A percentile compares a stretch with the other conserved stretches of the same genome.
Conservation (phyloP, 139 green algal species). For the Penium margaritaceum region DNA sequence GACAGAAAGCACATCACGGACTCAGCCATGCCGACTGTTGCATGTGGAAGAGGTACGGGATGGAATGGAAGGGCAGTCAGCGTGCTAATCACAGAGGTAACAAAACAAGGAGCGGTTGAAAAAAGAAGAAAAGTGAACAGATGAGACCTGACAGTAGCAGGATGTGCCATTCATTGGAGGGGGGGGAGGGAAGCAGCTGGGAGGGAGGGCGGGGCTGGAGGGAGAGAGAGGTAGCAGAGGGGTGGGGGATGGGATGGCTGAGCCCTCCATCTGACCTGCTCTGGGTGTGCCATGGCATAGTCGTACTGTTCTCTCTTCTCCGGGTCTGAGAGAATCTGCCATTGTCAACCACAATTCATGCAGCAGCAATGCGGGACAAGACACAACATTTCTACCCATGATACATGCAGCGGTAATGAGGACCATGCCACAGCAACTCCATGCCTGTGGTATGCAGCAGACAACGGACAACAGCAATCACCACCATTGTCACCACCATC, state of each 20-base stretch:
- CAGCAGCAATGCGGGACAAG: background rate
- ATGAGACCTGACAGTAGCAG: too few species aligned
- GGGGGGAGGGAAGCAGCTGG: too few species aligned
- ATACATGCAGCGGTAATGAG: too few species aligned
- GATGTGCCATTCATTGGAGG: too few species aligned
- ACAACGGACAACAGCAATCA: background rate
- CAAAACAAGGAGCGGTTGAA: too few species aligned
- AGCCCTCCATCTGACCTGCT: constrained; percentile 19
- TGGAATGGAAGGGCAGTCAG: too few species aligned
- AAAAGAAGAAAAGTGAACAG: too few species aligned
- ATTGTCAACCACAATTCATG: background rate
- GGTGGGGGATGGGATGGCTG: background rate
- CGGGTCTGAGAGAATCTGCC: constrained; percentile 36
- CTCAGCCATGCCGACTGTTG: too few species aligned
- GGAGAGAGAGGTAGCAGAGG: background rate
- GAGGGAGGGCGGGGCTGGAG: background rate
- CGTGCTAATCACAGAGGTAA: too few species aligned
- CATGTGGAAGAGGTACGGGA: background rate
- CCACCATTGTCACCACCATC: background rate
- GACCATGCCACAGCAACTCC: too few species aligned
- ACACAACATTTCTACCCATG: too few species aligned
- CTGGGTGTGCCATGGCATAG: constrained; percentile 39
- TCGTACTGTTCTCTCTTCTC: constrained; percentile 40
- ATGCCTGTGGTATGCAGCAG: background rate
- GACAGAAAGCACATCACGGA: too few species aligned